Percentiles rank a stretch among this genome's conserved stretches.
Evolutionary conservation across 2,329 filamentous ascomycete genomes (phyloP).

Genomic region (Acephala macrosclerotiorum): DNA sequence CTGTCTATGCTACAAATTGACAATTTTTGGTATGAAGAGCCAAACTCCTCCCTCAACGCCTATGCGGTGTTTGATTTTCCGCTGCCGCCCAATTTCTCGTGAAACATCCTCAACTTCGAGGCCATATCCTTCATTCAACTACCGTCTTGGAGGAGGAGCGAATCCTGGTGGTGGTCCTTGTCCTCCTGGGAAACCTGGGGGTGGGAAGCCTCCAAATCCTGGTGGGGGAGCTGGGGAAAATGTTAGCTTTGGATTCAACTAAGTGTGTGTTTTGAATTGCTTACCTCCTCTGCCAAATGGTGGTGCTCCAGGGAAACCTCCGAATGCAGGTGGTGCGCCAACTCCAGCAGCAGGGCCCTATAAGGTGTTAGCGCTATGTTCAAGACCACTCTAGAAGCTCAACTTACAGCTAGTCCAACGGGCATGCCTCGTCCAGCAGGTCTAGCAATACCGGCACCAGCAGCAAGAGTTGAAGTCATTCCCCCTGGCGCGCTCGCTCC

Average conservation of each 20-base stretch:
- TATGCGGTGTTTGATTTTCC: slow-evolving; percentile 39
- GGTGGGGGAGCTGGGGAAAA: slow-evolving; percentile 42
- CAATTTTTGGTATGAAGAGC: slow-evolving; percentile 42
- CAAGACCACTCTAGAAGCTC: slow-evolving; percentile 12
- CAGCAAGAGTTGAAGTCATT: slow-evolving; percentile 69
- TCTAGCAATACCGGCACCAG: slow-evolving; percentile 88
- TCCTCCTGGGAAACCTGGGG: slow-evolving; percentile 53
- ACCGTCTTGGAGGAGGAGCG: slow-evolving; percentile 45
- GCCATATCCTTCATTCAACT: slow-evolving; percentile 24
- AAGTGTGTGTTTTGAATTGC: slow-evolving; percentile 40
- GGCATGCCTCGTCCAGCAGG: slow-evolving; percentile 87
- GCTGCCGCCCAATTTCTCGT: slow-evolving; percentile 30
- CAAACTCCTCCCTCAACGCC: slow-evolving; percentile 45
- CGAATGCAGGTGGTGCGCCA: slow-evolving; percentile 70
- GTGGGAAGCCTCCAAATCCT: slow-evolving; percentile 59
- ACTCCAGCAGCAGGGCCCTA: slow-evolving; percentile 86
- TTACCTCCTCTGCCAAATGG: slow-evolving; percentile 62
- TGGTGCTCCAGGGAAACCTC: slow-evolving; percentile 53
- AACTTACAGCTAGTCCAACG: slow-evolving; percentile 78
- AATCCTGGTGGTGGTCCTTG: slow-evolving; percentile 64
- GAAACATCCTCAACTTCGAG: slow-evolving; percentile 13
- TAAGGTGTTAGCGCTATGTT: slow-evolving; percentile 35
- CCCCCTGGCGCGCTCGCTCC: slow-evolving; percentile 78
- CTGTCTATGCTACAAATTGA: slow-evolving; percentile 44
- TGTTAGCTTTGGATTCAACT: slow-evolving; percentile 16